These are phyloP conservation scores for Sicyos baderoa DNA, from an alignment of 306 rosid genomes.

Conservation along the genomic window DNA sequence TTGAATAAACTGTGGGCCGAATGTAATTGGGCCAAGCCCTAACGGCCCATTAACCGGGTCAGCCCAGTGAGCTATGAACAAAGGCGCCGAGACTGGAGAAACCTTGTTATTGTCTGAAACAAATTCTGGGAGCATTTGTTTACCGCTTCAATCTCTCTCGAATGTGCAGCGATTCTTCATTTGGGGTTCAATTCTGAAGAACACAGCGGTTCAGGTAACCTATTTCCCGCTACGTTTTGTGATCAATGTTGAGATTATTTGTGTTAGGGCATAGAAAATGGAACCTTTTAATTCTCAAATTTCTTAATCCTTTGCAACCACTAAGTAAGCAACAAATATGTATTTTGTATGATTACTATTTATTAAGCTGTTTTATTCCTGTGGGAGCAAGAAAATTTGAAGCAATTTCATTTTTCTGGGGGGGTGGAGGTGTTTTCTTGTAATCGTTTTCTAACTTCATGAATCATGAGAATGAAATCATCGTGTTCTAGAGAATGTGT, in stretches of 20 bases:
- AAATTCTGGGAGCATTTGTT: neutral
- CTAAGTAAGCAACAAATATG: neutral
- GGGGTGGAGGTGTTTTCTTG: neutral
- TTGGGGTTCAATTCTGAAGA: conserved; percentile 10
- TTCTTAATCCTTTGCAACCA: neutral
- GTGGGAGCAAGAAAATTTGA: neutral
- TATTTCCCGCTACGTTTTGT: neutral
- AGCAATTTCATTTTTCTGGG: neutral
- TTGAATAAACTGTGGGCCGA: neutral
- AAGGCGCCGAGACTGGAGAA: neutral
- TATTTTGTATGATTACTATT: neutral
- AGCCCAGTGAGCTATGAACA: conserved; percentile 2
- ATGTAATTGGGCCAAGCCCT: neutral
- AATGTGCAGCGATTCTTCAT: neutral
- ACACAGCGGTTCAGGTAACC: conserved; percentile 5
- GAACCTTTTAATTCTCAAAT: neutral
- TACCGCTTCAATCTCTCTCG: neutral
- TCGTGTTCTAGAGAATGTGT: neutral
- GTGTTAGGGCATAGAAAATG: neutral
- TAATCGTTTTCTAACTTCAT: no score
- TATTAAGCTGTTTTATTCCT: neutral
- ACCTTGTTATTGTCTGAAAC: neutral
- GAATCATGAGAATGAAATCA: no score
- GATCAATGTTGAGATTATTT: conserved; percentile 8
- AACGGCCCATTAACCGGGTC: neutral